These are phyloP conservation scores for Colletotrichum incanum DNA, from an alignment of 2,329 filamentous ascomycete species.

Conservation along the genomic window DNA sequence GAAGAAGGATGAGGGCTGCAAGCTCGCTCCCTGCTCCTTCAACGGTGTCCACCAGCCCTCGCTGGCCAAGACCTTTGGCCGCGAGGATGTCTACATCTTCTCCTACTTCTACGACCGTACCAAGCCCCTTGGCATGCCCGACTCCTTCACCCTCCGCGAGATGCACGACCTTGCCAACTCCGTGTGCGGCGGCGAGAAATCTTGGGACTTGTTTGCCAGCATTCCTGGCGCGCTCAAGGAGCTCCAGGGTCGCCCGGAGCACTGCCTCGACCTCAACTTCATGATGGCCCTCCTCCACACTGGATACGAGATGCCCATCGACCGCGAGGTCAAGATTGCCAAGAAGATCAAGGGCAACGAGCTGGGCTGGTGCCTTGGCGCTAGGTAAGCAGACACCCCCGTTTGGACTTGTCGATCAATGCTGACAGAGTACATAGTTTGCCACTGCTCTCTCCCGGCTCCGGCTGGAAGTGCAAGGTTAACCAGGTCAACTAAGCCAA, in stretches of 20 bases:
- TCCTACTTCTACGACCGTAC: constrained; percentile 99
- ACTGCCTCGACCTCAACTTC: constrained; percentile 96
- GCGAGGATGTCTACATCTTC: constrained; percentile 95
- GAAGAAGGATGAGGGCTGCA: constrained; percentile 87
- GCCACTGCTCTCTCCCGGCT: constrained; percentile 84
- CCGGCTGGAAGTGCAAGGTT: constrained; percentile 92
- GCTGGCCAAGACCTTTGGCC: constrained; percentile 90
- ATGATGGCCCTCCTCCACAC: constrained; percentile 95
- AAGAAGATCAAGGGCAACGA: constrained; percentile 99
- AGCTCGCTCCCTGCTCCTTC: constrained; percentile 94
- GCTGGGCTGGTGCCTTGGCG: constrained; percentile 96
- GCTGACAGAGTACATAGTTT: constrained; percentile 73
- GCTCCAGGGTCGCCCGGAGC: constrained; percentile 86
- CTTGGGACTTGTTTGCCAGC: constrained; percentile 86
- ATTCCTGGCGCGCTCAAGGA: constrained; percentile 86
- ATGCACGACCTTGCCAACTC: constrained; percentile 87
- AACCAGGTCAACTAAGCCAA: constrained; percentile 76
- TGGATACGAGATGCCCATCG: constrained; percentile 97
- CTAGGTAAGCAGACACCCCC: constrained; percentile 76
- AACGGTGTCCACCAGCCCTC: constrained; percentile 96
- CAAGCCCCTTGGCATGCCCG: constrained; percentile 96
- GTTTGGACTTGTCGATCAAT: constrained; percentile 26
- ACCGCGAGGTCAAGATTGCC: constrained; percentile 95
- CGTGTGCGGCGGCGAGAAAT: constrained; percentile 84
- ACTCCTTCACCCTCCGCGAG: constrained; percentile 93